Base-by-base conservation (phyloP, 495 filamentous ascomycete genomes). In the Neurospora cerealis region DNA sequence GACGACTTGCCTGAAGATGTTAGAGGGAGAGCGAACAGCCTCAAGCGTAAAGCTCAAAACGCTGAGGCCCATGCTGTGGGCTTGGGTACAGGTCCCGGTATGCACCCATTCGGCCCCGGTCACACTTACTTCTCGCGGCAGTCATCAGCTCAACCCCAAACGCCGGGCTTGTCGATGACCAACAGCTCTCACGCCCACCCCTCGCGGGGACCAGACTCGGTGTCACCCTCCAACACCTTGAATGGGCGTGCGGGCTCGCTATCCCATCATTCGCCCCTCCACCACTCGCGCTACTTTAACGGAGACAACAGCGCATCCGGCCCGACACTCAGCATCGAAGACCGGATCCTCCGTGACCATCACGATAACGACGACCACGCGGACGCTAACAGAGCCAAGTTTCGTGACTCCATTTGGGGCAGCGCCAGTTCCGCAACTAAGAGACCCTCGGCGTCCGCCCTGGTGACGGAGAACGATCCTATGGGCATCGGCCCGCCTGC, bases 1-100 rank as follows among this genome's bases (percentile, higher is more conserved):
- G 96, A 98, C 54, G 91, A 97, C 73, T 88, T 99, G 0, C 96
- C 96, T 1, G 89, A 92, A 74, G 89, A 90, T 74, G 86, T 95
- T 70, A 89, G 92, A 44, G 88, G 91, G 9, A 97, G 96, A 81
- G 88, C 89, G 0, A 89, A 92, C 75, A 88, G 84, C 72, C 83
- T 90, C 32, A 87, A 88, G 74, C 87, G 88, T 41, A 90, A 91
- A 74, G 84, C 83, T 0, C 77, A 83, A 69, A 84, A 85, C 38
- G 85, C 85, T 17, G 85, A 85, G 70, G 83, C 83, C 0, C 82
- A 81, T 0, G 78, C 80, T 1, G 79, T 79, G 2, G 73, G 39
- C n/a, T 72, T 80, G 69, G 72, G 79, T 1, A 80, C 81, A 28
- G 84, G 82, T 32, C 81, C 84, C 6, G 80, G 79, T 11, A 60